Conservation (phyloP, 495 filamentous ascomycete species). For the Cairneyella variabilis region DNA sequence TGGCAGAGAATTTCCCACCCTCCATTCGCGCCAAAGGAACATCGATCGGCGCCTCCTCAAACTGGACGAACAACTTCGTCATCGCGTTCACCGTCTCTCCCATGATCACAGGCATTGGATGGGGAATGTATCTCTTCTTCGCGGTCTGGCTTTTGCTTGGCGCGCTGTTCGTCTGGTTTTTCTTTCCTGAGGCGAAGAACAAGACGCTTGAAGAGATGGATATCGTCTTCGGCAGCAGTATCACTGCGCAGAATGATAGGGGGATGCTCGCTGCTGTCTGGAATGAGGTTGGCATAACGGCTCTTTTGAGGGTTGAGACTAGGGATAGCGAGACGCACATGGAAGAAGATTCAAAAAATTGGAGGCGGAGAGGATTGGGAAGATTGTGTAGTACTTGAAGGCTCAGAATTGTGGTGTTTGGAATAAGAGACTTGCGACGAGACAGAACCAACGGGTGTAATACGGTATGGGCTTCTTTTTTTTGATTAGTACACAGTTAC, state of each 20-base stretch:
- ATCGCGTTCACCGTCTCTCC: constrained; percentile 22
- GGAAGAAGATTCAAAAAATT: too few relatives aligned
- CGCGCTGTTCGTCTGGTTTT: constrained; percentile 25
- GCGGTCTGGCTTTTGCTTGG: constrained; percentile 21
- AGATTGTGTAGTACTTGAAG: too few relatives aligned
- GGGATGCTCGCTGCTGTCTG: constrained; percentile 20
- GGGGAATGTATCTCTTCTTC: constrained; percentile 30
- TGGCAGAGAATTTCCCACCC: constrained; percentile 60
- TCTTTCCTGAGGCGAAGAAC: constrained; percentile 29
- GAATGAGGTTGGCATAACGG: constrained; percentile 19
- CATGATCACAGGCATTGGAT: constrained; percentile 22
- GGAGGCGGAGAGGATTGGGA: too few relatives aligned
- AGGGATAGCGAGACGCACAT: too few relatives aligned
- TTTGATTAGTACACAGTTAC: too few relatives aligned
- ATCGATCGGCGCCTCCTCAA: constrained; percentile 23
- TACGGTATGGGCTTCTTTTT: too few relatives aligned
- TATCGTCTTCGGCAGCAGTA: constrained; percentile 37
- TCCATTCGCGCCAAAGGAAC: constrained; percentile 53
- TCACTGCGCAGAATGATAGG: constrained; percentile 34
- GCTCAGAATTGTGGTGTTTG: too few relatives aligned
- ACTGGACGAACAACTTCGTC: constrained; percentile 29
- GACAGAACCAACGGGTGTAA: too few relatives aligned
- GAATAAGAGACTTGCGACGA: too few relatives aligned
- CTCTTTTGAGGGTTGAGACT: too few relatives aligned
- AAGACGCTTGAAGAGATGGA: too few relatives aligned